Percentiles rank a stretch among this genome's conserved stretches.
Conservation (phyloP, 768 basidiomycete genomes). For the Gyrodon lividus region DNA sequence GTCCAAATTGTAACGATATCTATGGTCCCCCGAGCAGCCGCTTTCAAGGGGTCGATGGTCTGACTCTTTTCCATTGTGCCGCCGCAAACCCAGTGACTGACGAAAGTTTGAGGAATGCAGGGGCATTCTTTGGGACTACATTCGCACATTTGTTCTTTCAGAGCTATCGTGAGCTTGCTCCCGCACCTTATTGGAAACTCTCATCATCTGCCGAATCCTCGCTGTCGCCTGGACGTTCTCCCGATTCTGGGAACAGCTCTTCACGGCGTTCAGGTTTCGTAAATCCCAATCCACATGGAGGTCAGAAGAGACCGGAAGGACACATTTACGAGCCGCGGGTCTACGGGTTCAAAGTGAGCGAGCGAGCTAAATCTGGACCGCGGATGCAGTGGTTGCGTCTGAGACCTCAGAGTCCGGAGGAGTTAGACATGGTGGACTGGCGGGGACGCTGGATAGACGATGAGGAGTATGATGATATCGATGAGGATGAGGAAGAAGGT, state of each 20-base stretch:
- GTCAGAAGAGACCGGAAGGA: conserved; percentile 84
- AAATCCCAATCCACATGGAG: conserved; percentile 87
- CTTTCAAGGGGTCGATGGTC: conserved; percentile 95
- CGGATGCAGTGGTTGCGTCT: conserved; percentile 96
- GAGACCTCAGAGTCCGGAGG: conserved; percentile 75
- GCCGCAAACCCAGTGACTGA: conserved; percentile 10
- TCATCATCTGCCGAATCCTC: conserved; percentile 48
- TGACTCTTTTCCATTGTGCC: conserved; percentile 12
- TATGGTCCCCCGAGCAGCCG: conserved; percentile 94
- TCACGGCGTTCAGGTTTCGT: conserved; percentile 60
- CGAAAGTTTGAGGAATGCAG: conserved; percentile 41
- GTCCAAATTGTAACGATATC: conserved; percentile 97
- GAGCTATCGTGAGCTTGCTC: conserved; percentile 92
- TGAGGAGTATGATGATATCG: conserved; percentile 71
- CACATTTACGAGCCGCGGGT: conserved; percentile 89
- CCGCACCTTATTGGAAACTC: conserved; percentile 90
- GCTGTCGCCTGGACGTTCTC: conserved; percentile 57
- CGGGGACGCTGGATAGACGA: conserved; percentile 85
- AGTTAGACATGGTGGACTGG: conserved; percentile 88
- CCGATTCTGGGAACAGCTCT: conserved; percentile 48
- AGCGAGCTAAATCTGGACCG: conserved; percentile 91
- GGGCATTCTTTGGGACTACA: conserved; percentile 99
- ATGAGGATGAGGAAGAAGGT: conserved; percentile 46
- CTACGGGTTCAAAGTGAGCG: conserved; percentile 97
- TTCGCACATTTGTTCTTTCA: conserved; percentile 98